phyloP scores from a whole-genome alignment of 2,329 filamentous ascomycete genomes.

The Calonectria pauciramosa region DNA sequence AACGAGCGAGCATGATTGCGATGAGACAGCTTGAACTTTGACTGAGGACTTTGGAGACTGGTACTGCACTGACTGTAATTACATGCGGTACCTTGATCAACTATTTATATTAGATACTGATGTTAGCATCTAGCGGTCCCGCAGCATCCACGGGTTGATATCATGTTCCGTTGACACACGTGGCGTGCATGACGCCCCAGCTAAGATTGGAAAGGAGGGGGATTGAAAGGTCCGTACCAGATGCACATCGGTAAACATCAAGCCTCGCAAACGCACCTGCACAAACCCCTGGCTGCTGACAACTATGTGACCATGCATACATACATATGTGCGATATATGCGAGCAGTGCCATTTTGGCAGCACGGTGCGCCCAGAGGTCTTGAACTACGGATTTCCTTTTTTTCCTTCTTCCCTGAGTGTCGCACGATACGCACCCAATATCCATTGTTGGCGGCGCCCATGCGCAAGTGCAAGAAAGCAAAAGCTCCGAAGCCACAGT shows the following conservation, averaged over 20 bases:
- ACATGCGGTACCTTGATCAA: background rate
- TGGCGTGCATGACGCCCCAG: background rate
- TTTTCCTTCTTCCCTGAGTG: background rate
- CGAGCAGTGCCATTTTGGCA: background rate
- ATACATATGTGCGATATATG: background rate
- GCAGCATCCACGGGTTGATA: background rate
- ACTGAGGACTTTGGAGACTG: background rate
- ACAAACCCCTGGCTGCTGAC: slow-evolving; percentile 7
- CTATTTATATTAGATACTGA: slow-evolving; percentile 10
- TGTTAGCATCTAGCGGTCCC: background rate
- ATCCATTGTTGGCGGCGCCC: background rate
- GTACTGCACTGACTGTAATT: background rate
- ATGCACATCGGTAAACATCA: slow-evolving; percentile 2
- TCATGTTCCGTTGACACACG: slow-evolving; percentile 7
- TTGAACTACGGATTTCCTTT: background rate
- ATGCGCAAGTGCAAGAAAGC: background rate
- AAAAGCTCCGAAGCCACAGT: background rate
- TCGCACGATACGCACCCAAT: background rate
- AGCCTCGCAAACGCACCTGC: slow-evolving; percentile 12
- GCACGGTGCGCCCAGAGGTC: background rate
- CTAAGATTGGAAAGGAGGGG: background rate
- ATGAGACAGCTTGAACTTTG: background rate
- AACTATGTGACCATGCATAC: background rate
- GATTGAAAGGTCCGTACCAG: background rate
- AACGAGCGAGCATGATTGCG: slow-evolving; percentile 1